Conservation (phyloP, 1,284 basidiomycete species). For the Sanghuangporus sanghuang region DNA sequence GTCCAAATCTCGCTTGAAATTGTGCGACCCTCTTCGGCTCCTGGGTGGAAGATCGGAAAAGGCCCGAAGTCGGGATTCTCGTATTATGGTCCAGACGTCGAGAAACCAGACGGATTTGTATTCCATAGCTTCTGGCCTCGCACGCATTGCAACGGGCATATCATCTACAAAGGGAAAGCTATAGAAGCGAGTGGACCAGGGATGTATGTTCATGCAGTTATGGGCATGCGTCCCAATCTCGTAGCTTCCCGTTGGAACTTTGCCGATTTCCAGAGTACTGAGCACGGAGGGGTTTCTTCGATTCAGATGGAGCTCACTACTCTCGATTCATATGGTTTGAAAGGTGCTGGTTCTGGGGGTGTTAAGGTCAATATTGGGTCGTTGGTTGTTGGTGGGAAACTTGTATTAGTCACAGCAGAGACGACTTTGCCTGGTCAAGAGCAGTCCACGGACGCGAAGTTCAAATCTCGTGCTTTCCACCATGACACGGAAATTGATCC, state of each 20-base stretch:
- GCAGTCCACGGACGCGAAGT: slow-evolving; percentile 35
- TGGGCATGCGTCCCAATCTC: slow-evolving; percentile 96
- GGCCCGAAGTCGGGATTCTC: slow-evolving; percentile 87
- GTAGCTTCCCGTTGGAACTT: slow-evolving; percentile 97
- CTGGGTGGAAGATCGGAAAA: slow-evolving; percentile 90
- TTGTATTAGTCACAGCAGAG: slow-evolving; percentile 69
- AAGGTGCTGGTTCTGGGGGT: slow-evolving; percentile 72
- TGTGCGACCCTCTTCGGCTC: slow-evolving; percentile 60
- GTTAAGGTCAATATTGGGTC: slow-evolving; percentile 84
- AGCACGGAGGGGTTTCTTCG: slow-evolving; percentile 74
- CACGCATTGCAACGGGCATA: slow-evolving; percentile 58
- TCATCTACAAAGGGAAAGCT: slow-evolving; percentile 71
- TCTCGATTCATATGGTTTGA: slow-evolving; percentile 66
- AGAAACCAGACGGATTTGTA: slow-evolving; percentile 82
- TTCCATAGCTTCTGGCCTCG: slow-evolving; percentile 92
- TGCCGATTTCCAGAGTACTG: slow-evolving; percentile 76
- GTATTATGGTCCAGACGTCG: slow-evolving; percentile 77
- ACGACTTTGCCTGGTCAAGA: slow-evolving; percentile 62
- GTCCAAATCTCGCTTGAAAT: slow-evolving; percentile 80
- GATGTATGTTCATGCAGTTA: slow-evolving; percentile 95
- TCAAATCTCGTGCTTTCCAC: slow-evolving; percentile 70
- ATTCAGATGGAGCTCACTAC: slow-evolving; percentile 98
- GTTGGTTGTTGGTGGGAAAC: slow-evolving; percentile 73
- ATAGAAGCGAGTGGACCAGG: slow-evolving; percentile 71
- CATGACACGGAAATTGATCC: slow-evolving; percentile 54